Conservation (phyloP, 2,329 filamentous ascomycete species). For the Catunica adiposa region DNA sequence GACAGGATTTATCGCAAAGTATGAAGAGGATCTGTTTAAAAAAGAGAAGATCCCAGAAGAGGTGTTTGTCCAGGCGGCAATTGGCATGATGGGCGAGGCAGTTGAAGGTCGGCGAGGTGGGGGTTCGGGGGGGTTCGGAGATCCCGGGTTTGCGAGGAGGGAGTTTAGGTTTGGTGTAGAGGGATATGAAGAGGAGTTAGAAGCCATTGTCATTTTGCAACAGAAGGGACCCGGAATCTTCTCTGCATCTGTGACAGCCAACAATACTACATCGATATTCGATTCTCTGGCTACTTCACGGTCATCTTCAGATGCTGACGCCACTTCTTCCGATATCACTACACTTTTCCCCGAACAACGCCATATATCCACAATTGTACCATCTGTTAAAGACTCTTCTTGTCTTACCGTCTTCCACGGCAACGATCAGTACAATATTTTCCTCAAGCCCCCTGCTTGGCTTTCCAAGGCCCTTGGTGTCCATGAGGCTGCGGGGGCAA, state of each 20-base stretch:
- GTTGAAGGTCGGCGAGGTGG: neutral
- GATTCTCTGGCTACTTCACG: neutral
- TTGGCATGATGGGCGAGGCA: conserved; percentile 27
- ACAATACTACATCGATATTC: neutral
- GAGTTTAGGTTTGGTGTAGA: conserved; percentile 1
- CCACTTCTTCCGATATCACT: conserved; percentile 28
- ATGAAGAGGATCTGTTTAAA: conserved; percentile 63
- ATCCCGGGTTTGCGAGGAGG: conserved; percentile 1
- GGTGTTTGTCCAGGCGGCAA: conserved; percentile 70
- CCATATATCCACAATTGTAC: conserved; percentile 48
- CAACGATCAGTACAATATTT: conserved; percentile 41
- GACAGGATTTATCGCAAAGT: conserved; percentile 86
- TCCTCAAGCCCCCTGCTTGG: conserved; percentile 53
- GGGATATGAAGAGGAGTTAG: neutral
- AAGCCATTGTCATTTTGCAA: neutral
- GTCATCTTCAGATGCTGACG: conserved; percentile 10
- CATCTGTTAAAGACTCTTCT: conserved; percentile 16
- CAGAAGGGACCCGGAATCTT: neutral
- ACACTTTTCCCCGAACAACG: conserved; percentile 72
- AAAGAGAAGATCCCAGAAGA: conserved; percentile 47
- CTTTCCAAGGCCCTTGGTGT: conserved; percentile 73
- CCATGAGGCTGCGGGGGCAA: conserved; percentile 65
- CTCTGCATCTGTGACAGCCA: neutral
- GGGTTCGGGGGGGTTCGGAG: neutral
- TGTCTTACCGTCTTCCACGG: conserved; percentile 60